Base-by-base conservation (phyloP, 2,329 filamentous ascomycete species). In the Scytalidium lignicola region DNA sequence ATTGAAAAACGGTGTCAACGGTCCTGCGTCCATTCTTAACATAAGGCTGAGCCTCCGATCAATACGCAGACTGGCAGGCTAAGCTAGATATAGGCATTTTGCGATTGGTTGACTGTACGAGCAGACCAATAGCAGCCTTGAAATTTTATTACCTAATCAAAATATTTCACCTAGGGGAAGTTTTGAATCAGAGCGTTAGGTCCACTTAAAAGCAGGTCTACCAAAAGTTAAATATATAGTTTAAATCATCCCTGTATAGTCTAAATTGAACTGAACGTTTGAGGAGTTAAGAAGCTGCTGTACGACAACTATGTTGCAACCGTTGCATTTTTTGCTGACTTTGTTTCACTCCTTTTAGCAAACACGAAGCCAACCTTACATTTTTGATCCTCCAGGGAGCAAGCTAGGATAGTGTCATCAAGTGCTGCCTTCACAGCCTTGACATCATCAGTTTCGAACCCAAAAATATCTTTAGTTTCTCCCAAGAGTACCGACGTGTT, bases 401-500 rank as follows among this genome's bases (percentile, higher is more conserved):
- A 65, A 1, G 73, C 62, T 43, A 82, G 65, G 0, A 76, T 69
- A 46, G 74, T 68, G 56, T 82, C 78, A 48, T 77, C 73, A 32
- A 81, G 62, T 12, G 57, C 54, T 28, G 55, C 55, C 43, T 60
- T 61, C 10, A 57, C 58, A 43, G 64, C 64, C 26, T 59, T 63
- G 23, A 70, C 59, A 43, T 65, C 64, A 10, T 64, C 64, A 32
- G 50, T 54, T 39, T 64, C 63, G 32, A 53, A 58, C n/a, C 58
- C 58, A 44, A 58, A 62, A 2, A 64, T 55, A 53, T 65, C 58
- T 41, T 64, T 55, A 10, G 59, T 60, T 12, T 64, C 64, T 18
- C 63, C 61, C 42, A 64, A 60, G 46, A 68, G 60, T 4, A 60
- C 55, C 1, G 67, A 59, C 9, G 70, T 69, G 51, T 80, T 73